Evolutionary conservation across 768 basidiomycete species (phyloP), one percentile per base, ranked within the genome.

Genomic region (Leccinum longicurvipes): DNA sequence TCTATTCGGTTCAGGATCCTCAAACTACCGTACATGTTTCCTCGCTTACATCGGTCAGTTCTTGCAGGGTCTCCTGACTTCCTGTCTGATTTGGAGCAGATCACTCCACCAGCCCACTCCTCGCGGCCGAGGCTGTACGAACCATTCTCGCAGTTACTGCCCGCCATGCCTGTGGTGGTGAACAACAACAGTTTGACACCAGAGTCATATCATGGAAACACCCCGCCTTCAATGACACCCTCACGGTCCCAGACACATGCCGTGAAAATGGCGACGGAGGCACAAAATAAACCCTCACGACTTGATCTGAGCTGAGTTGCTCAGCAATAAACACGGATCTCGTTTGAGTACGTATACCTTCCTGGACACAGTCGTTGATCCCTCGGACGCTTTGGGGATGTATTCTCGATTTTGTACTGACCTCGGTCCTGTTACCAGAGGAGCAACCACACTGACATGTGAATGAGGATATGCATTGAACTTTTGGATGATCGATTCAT

Each of bases 1-100:
- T 89, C 65, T 91, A 90, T 68, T 72, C 74, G 15, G 80, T 80
- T 1, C 88, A 88, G 65, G 85, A 87, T 59, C 64, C 73, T 12
- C 72, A 76, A 51, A 68, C 71, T 3, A 76, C 78, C 53, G 75
- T 81, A 3, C 80, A 86, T 66, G 71, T 89, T 32, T 67, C 76
- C 25, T 58, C 75, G 2, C 77, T 89, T 29, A 65, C 73, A 50
- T 71, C 72, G 60, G 86, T 89, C 55, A 56, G 84, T 77, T 27
- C n/a, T 19, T 28, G 47, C 45, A 21, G 53, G 25, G 48, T 47
- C 27, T 14, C 14, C n/a, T 39, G 51, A 31, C 36, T 23, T 19
- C 3, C 46, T 55, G 24, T 44, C 57, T 66, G 47, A 61, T 44
- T 32, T 32, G 46, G 52, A 58, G 41, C 57, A 86, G 84, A 75